Base-by-base conservation (phyloP, 805 yeast genomes). In the Candida verbasci region DNA sequence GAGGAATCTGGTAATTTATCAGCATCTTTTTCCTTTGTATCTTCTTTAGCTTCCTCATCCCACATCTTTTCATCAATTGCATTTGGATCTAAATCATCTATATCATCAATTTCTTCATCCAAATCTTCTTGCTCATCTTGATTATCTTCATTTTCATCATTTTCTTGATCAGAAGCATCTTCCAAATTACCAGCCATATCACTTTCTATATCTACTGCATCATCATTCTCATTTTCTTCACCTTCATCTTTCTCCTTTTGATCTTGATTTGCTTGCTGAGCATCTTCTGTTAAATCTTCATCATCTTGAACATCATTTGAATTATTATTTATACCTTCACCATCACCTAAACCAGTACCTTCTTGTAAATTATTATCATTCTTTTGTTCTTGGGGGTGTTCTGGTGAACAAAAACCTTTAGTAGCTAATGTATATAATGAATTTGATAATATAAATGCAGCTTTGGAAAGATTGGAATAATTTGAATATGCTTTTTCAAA, bases 1-100 rank as follows among this genome's bases (percentile, higher is more conserved):
- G 77, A 61, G 40, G 73, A 68, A 9, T 80, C 78, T 3, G 86
- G 80, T 63, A 78, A 61, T 39, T 74, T 67, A 18, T 88, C 95
- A 7, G 89, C 72, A 29, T 87, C 86, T 54, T 88, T 88, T 50
- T 88, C 96, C 52, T 86, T 85, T 15, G 76, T 72, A 27, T 34
- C 76, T 11, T 81, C 87, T 39, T 79, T 73, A 9, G 82, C 85
- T 55, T 91, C 88, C 51, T 89, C 97, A 52, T 91, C 93, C 96
- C 97, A 91, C 96, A 87, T 87, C 62, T 87, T 91, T 47, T 91
- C 97, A 56, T 91, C 97, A 34, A 91, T 78, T 3, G 96, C 95
- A 60, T 88, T 86, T 2, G 96, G 96, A 68, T 89, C 97, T 44
- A 83, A 68, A 39, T 87, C 95, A 55, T 86, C 95, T 22, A 91